Percentiles rank a stretch among this genome's conserved stretches.
phyloP scores from a whole-genome alignment of 2,329 filamentous ascomycete genomes.

The Colletotrichum horii region DNA sequence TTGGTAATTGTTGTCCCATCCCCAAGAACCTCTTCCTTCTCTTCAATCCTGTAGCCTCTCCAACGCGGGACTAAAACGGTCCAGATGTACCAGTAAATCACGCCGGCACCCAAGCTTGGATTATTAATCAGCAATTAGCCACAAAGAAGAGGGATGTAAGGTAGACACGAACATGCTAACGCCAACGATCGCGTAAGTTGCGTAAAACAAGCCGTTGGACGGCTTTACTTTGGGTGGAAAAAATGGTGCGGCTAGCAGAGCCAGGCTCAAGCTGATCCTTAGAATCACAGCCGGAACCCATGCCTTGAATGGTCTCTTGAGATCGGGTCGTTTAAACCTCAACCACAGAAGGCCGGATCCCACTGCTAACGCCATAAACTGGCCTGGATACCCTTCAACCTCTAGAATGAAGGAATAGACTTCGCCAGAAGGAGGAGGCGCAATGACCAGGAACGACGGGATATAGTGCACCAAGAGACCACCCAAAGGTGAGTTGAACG shows the following conservation, averaged over 20 bases:
- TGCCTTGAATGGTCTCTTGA: constrained; percentile 68
- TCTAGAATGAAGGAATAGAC: constrained; percentile 78
- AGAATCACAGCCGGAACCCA: constrained; percentile 66
- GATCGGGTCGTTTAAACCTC: constrained; percentile 61
- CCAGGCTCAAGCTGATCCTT: constrained; percentile 56
- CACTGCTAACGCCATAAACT: constrained; percentile 64
- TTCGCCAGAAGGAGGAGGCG: constrained; percentile 66
- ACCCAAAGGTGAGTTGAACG: constrained; percentile 71
- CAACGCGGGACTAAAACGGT: constrained; percentile 64
- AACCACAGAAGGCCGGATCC: constrained; percentile 65
- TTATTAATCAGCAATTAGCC: neutral
- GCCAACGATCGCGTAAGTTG: constrained; percentile 59
- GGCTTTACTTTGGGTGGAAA: constrained; percentile 59
- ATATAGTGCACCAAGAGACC: constrained; percentile 73
- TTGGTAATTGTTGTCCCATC: constrained; percentile 73
- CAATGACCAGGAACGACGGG: constrained; percentile 70
- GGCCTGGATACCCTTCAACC: constrained; percentile 71
- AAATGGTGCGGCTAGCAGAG: constrained; percentile 65
- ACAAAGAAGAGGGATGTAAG: neutral
- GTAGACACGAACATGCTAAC: constrained; percentile 53
- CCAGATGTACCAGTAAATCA: constrained; percentile 74
- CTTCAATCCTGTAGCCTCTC: constrained; percentile 66
- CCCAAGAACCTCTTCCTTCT: constrained; percentile 61
- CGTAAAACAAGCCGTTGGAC: constrained; percentile 54
- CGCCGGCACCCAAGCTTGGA: constrained; percentile 60